Evolutionary conservation across 768 basidiomycete genomes (phyloP).

Genomic region (Trametes villosa): DNA sequence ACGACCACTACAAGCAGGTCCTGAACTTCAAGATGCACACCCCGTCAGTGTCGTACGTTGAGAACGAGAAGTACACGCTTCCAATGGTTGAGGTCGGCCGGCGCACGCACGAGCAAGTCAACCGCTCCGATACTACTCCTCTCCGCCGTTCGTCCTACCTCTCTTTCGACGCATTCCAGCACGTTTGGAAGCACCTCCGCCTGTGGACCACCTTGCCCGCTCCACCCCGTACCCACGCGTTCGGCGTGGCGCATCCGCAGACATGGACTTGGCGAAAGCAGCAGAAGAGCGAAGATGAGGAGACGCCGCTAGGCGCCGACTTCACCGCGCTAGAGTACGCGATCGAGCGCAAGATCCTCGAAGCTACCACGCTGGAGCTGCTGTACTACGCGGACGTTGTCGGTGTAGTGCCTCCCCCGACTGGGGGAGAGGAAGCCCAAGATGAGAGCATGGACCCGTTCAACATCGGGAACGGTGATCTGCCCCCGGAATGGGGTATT

Average conservation of each 20-base stretch:
- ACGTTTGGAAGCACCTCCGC: conserved; percentile 60
- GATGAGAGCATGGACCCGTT: conserved; percentile 48
- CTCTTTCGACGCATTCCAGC: conserved; percentile 46
- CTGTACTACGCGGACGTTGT: conserved; percentile 87
- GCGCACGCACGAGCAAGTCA: conserved; percentile 58
- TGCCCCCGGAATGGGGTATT: conserved; percentile 92
- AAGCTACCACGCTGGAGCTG: conserved; percentile 76
- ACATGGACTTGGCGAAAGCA: conserved; percentile 31
- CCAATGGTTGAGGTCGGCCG: conserved; percentile 71
- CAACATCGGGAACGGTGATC: conserved; percentile 86
- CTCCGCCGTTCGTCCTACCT: conserved; percentile 36
- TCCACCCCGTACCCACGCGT: not conserved
- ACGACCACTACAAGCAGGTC: conserved; percentile 84
- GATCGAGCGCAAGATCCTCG: conserved; percentile 80
- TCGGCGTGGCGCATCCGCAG: conserved; percentile 22
- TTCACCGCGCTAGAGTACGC: conserved; percentile 78
- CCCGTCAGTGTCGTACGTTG: conserved; percentile 64
- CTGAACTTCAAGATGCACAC: conserved; percentile 72
- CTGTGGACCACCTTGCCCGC: conserved; percentile 23
- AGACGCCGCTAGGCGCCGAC: conserved; percentile 58
- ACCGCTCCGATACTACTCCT: conserved; percentile 41
- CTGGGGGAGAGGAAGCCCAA: conserved; percentile 27
- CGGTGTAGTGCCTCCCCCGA: conserved; percentile 64
- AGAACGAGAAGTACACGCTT: conserved; percentile 76
- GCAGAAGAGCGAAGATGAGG: conserved; percentile 51